Evolutionary conservation across 2,329 filamentous ascomycete genomes (phyloP).

Genomic region (Parasarocladium wereldwijsianum): DNA sequence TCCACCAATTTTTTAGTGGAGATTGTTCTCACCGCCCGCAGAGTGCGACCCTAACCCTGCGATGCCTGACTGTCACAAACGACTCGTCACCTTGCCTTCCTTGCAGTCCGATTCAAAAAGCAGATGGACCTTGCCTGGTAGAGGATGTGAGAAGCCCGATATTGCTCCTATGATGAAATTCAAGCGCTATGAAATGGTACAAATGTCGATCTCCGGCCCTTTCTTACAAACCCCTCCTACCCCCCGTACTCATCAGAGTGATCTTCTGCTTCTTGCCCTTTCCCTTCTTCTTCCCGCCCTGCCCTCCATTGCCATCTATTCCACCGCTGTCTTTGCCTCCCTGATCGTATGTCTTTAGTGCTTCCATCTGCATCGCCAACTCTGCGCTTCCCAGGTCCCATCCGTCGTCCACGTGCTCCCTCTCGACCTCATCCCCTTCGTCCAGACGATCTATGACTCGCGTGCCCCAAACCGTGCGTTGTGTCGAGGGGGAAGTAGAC

Average conservation of each 20-base stretch:
- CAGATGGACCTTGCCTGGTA: no score
- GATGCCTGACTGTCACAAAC: no score
- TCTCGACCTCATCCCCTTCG: conserved; percentile 26
- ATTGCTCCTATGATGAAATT: no score
- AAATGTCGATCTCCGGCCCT: no score
- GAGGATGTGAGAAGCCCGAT: no score
- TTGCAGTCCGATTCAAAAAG: no score
- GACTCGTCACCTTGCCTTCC: no score
- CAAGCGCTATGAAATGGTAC: no score
- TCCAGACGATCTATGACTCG: conserved; percentile 45
- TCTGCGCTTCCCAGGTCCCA: conserved; percentile 59
- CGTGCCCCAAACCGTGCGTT: conserved; percentile 89
- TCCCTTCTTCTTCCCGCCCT: conserved; percentile 45
- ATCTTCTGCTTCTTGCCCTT: conserved; percentile 64
- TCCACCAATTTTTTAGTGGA: no score
- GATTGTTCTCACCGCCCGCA: no score
- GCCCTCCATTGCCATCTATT: conserved; percentile 14
- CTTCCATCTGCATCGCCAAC: conserved; percentile 42
- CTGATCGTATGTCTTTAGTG: conserved; percentile 20
- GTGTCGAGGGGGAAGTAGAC: conserved; percentile 64
- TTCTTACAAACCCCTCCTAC: conserved; percentile 35
- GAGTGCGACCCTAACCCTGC: no score
- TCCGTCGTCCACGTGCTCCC: conserved; percentile 47
- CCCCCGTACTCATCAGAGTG: conserved; percentile 54
- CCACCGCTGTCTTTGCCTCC: conserved; percentile 6